These are phyloP conservation scores for Pelargonium citronellum DNA, from an alignment of 441 rosid genomes.

Conservation along the genomic window DNA sequence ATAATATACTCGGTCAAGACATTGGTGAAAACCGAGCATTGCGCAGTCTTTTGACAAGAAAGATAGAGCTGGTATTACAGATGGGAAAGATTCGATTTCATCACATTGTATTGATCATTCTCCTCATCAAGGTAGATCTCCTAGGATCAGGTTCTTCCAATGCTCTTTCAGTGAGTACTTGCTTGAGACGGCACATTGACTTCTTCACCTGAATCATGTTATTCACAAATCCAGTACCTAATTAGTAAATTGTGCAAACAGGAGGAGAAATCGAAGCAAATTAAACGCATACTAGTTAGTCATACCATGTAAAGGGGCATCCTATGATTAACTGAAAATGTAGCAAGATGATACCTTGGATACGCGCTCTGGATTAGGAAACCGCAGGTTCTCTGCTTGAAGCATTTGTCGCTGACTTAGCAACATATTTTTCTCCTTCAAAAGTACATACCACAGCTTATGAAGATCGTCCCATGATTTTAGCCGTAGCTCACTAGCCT, in stretches of 20 bases:
- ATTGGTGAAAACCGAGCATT: no score
- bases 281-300: background rate
- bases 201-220: conserved; percentile 59
- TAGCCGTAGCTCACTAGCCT: conserved; percentile 83
- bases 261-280: background rate
- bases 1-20: no score
- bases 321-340: no score
- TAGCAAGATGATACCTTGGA: conserved; percentile 47
- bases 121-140: conserved; percentile 86
- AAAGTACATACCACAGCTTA: conserved; percentile 83
- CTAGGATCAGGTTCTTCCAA: conserved; percentile 78
- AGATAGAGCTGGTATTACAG: no score
- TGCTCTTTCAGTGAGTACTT: conserved; percentile 82
- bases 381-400: conserved; percentile 58
- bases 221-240: background rate
- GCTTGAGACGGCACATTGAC: conserved; percentile 83
- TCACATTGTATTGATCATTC: conserved; percentile 85
- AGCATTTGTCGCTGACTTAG: conserved; percentile 92
- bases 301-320: no score
- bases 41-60: no score
- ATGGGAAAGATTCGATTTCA: background rate
- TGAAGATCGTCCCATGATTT: conserved; percentile 93
- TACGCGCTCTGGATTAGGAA: conserved; percentile 82
- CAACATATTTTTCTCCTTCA: conserved; percentile 95
- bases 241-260: background rate